Conservation (phyloP, 352 stramenopile species). For the Globisporangium barbulae region DNA sequence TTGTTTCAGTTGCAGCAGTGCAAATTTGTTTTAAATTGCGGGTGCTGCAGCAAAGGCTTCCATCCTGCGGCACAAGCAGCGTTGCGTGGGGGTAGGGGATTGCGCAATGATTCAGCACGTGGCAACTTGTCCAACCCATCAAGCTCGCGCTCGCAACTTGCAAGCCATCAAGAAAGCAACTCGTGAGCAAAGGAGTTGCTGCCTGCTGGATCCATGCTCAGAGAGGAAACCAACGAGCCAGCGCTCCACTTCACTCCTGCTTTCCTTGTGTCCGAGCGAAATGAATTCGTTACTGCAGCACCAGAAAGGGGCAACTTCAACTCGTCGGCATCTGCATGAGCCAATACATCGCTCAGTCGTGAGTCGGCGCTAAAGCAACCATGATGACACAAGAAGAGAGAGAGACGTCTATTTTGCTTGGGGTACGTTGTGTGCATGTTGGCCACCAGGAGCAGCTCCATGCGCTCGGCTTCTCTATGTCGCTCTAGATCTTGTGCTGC, state of each 20-base stretch:
- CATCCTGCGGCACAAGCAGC: slow-evolving; percentile 14
- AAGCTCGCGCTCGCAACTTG: not conserved
- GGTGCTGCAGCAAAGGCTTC: not conserved
- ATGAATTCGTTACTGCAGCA: not conserved
- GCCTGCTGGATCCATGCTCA: not conserved
- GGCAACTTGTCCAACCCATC: slow-evolving; percentile 1
- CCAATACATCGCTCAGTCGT: not conserved
- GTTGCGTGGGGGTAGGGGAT: slow-evolving; percentile 13
- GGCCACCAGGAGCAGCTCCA: not conserved
- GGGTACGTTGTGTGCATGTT: slow-evolving; percentile 7
- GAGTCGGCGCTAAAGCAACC: not conserved
- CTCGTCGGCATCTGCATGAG: not conserved
- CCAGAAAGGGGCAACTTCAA: slow-evolving; percentile 5
- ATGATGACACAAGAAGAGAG: not conserved
- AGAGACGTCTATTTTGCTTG: not conserved
- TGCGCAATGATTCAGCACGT: slow-evolving; percentile 5
- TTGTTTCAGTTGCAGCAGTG: not conserved
- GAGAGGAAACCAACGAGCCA: slow-evolving; percentile 6
- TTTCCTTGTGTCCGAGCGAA: not conserved
- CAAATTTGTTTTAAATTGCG: not conserved
- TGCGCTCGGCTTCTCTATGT: slow-evolving; percentile 8
- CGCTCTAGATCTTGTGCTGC: not conserved
- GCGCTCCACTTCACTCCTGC: not conserved
- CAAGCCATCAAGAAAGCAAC: not conserved
- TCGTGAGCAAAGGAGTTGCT: not conserved